Base-by-base conservation (phyloP, 2,329 filamentous ascomycete genomes). In the Exophiala mesophila region DNA sequence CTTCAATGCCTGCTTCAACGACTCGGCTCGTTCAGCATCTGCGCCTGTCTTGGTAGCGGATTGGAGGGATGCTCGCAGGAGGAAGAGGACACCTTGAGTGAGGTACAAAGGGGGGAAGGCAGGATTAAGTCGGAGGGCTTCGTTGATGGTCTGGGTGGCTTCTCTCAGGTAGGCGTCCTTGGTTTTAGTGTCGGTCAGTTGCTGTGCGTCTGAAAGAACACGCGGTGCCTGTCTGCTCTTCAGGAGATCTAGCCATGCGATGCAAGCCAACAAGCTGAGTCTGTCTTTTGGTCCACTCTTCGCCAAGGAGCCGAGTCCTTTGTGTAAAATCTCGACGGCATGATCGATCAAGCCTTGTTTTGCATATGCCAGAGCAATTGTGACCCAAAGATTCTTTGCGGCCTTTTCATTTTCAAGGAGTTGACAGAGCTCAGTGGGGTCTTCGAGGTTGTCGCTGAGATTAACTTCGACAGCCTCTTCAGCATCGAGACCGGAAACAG, bases 281-380 rank as follows among this genome's bases (percentile, higher is more conserved):
- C 86, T 85, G 68, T 96, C 89, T 54, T 89, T 84, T 30, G 82
- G 77, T 50, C 80, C 83, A 24, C 73, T 75, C 56, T 80, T 80
- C 42, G 73, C 75, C 57, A 88, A 80, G 55, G 85, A 86, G 47
- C 77, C 75, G 55, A 87, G 73, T 36, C 86, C 88, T 57, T 86
- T 84, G 36, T 82, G 79, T 54, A 84, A 65, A 41, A 84, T 80
- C 49, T 83, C 79, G 47, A 84, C 77, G 38, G 80, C 80, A 68
- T 92, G 85, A 60, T 96, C 89, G 49, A 92, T 79, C 68, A 94
- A 94, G 60, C 83, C 82, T 68, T 95, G 88, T 69, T 97, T 98
- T 29, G 92, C 90, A 61, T 98, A 98, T 35, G 90, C 90, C 45
- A 97, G 75, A 30, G 94, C 86, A 54, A 97, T 92, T n/a, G 88